Evolutionary conservation across 371 early-diverging fungal species (phyloP).

Genomic region (Parasitella parasitica): DNA sequence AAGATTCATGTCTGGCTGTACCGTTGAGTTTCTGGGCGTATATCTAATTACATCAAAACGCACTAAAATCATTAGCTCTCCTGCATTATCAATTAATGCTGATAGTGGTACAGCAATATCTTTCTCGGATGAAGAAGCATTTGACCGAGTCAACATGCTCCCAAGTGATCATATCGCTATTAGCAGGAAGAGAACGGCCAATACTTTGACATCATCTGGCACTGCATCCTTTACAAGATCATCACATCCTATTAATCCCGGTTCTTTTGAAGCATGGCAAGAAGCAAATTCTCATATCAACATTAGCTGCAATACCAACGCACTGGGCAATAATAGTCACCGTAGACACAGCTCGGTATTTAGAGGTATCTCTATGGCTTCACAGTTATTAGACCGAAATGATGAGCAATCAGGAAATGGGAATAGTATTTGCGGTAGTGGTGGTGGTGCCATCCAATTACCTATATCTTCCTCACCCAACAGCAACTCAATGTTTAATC

Average conservation of each 20-base stretch:
- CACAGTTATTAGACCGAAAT: conserved; percentile 43
- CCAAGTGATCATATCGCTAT: conserved; percentile 4
- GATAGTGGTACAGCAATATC: conserved; percentile 22
- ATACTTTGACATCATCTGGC: not conserved
- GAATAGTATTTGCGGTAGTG: not conserved
- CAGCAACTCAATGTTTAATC: not conserved
- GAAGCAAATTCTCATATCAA: conserved; percentile 9
- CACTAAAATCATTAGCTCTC: conserved; percentile 15
- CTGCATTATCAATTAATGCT: conserved; percentile 23
- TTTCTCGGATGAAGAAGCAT: conserved; percentile 15
- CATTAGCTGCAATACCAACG: not conserved
- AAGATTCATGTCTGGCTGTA: conserved; percentile 58
- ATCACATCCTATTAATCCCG: not conserved
- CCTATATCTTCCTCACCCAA: conserved; percentile 25
- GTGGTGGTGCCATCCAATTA: conserved; percentile 10
- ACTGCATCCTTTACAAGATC: not conserved
- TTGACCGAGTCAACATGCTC: conserved; percentile 13
- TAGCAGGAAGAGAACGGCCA: not conserved
- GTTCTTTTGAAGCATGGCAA: conserved; percentile 17
- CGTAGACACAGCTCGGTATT: conserved; percentile 46
- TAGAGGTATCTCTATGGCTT: conserved; percentile 48
- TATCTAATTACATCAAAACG: conserved; percentile 68
- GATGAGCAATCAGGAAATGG: conserved; percentile 26
- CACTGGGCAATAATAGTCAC: conserved; percentile 1
- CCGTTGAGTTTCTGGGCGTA: conserved; percentile 72